Percentiles rank a stretch among this genome's conserved stretches.
These are phyloP conservation scores for Calonectria montana DNA, from an alignment of 2,329 filamentous ascomycete species.

Conservation along the genomic window DNA sequence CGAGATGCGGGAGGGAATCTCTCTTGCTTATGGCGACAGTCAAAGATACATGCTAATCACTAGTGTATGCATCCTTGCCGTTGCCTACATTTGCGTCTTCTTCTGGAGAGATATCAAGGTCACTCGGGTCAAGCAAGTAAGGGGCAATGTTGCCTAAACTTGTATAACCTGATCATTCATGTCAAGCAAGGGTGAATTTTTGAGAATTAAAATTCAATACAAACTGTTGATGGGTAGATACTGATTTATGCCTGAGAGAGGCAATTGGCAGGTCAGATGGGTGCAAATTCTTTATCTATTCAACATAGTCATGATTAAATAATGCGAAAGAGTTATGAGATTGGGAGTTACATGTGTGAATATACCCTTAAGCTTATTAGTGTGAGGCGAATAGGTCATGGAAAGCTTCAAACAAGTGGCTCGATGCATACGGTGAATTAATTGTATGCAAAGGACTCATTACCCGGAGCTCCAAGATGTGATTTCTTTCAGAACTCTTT, in stretches of 20 bases:
- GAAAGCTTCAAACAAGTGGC: no score
- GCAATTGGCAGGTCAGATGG: not conserved
- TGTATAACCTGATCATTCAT: no score
- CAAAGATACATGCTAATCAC: conserved; percentile 65
- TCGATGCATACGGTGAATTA: no score
- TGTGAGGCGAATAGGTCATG: no score
- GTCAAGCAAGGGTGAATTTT: not conserved
- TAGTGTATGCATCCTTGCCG: conserved; percentile 56
- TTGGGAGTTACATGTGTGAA: no score
- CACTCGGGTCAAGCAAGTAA: conserved; percentile 56
- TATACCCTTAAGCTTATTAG: no score
- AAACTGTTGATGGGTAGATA: not conserved
- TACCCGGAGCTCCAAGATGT: not conserved
- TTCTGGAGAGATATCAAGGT: conserved; percentile 66
- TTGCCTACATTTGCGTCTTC: conserved; percentile 49
- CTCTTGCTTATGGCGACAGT: conserved; percentile 67
- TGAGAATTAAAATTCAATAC: not conserved
- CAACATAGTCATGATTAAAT: not conserved
- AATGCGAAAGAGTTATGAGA: no score
- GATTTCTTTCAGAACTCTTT: not conserved
- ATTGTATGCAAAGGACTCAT: no score
- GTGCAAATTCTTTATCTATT: not conserved
- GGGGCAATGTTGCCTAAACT: conserved; percentile 50
- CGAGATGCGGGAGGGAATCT: conserved; percentile 65
- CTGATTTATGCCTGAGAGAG: not conserved